Conservation (phyloP, 202 grass and related monocot species). For the Musa balbisiana region DNA sequence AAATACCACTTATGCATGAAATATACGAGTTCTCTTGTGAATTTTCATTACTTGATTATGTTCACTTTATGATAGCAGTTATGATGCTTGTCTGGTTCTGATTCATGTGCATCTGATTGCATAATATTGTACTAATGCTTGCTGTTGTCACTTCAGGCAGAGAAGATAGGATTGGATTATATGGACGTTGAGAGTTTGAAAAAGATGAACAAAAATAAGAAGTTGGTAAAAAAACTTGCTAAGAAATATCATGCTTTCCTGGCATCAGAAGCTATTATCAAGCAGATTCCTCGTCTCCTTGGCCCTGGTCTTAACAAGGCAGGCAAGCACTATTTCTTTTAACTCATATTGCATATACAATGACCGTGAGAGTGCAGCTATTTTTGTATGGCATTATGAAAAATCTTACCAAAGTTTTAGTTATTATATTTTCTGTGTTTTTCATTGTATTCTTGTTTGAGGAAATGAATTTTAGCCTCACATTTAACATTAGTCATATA, state of each 20-base stretch:
- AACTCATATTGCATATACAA: neutral
- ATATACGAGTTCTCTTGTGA: no score
- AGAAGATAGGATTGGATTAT: conserved; percentile 51
- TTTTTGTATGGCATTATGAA: no score
- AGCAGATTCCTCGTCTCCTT: conserved; percentile 81
- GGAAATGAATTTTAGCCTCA: no score
- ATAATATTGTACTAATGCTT: neutral
- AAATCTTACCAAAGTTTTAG: neutral
- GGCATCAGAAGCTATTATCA: conserved; percentile 91
- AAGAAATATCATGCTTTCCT: conserved; percentile 97
- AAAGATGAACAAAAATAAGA: conserved; percentile 98
- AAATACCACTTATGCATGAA: no score
- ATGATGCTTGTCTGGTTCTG: neutral
- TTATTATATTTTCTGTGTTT: neutral
- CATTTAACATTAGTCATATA: no score
- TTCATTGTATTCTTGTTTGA: neutral
- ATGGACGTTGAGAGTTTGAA: conserved; percentile 90
- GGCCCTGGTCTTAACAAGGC: conserved; percentile 97
- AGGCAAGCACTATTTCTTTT: conserved; percentile 36
- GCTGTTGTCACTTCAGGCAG: conserved; percentile 32
- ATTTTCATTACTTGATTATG: no score
- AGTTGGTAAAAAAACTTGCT: conserved; percentile 87
- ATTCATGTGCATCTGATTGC: neutral
- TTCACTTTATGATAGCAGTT: no score
- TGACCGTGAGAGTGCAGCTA: neutral